phyloP scores from a whole-genome alignment of 257 asterid species.

The Verbena officinalis region DNA sequence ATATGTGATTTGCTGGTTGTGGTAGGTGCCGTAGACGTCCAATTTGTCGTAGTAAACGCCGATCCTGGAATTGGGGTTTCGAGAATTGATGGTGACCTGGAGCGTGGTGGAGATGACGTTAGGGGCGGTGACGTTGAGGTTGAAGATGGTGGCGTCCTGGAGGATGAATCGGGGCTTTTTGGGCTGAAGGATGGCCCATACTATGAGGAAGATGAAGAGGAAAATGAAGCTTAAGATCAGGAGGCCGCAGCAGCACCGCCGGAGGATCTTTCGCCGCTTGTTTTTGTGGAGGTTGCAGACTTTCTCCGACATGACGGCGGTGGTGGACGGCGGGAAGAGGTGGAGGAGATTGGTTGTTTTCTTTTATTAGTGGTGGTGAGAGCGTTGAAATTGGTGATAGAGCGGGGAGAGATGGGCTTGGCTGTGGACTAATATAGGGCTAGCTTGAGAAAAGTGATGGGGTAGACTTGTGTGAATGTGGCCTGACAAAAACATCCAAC shows the following conservation, averaged over 20 bases:
- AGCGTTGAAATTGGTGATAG: neutral
- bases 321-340: slow-evolving; percentile 12
- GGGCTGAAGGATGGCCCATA: slow-evolving; percentile 87
- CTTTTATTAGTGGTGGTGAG: too few relatives aligned
- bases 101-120: slow-evolving; percentile 74
- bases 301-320: slow-evolving; percentile 54
- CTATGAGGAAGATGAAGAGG: slow-evolving; percentile 55
- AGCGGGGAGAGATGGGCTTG: slow-evolving; percentile 18
- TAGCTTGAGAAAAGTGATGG: slow-evolving; percentile 11
- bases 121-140: slow-evolving; percentile 74
- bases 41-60: slow-evolving; percentile 73
- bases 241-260: slow-evolving; percentile 39
- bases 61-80: slow-evolving; percentile 65
- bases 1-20: slow-evolving; percentile 77
- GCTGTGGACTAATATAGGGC: slow-evolving; percentile 30
- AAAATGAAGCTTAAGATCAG: slow-evolving; percentile 50
- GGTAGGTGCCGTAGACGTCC: slow-evolving; percentile 58
- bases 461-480: neutral
- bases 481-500: neutral
- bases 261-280: slow-evolving; percentile 34
- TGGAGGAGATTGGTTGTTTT: neutral
- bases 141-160: slow-evolving; percentile 93
- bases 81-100: slow-evolving; percentile 80
- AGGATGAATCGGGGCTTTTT: slow-evolving; percentile 75
- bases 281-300: slow-evolving; percentile 73